A percentile compares a stretch with the other conserved stretches of the same genome.
phyloP scores from a whole-genome alignment of 1,284 basidiomycete species.

The Neonothopanus nambi region DNA sequence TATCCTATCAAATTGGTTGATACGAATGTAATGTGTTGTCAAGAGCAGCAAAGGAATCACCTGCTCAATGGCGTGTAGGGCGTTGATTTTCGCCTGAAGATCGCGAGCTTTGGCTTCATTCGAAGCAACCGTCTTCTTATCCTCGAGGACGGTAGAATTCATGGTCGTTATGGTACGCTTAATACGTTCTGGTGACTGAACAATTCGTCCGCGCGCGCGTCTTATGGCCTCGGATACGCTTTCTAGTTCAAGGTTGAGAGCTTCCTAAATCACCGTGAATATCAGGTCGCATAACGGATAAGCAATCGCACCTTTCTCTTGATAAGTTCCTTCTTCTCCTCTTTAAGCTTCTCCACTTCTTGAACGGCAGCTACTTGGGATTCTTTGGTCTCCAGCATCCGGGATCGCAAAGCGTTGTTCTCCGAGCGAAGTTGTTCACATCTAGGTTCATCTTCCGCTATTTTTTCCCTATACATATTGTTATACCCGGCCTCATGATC shows the following conservation, averaged over 20 bases:
- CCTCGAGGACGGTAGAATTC: slow-evolving; percentile 58
- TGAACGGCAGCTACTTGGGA: slow-evolving; percentile 58
- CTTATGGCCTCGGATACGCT: slow-evolving; percentile 58
- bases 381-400: slow-evolving; percentile 67
- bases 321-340: slow-evolving; percentile 59
- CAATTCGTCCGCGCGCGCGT: slow-evolving; percentile 70
- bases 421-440: slow-evolving; percentile 61
- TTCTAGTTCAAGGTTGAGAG: slow-evolving; percentile 56
- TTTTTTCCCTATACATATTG: slow-evolving; percentile 49
- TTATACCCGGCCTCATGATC: neutral
- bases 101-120: slow-evolving; percentile 76
- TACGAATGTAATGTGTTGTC: slow-evolving; percentile 3
- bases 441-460: slow-evolving; percentile 70
- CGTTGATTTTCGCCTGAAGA: slow-evolving; percentile 70
- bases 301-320: slow-evolving; percentile 48
- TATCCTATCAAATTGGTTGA: slow-evolving; percentile 45
- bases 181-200: slow-evolving; percentile 86
- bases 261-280: slow-evolving; percentile 44
- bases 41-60: slow-evolving; percentile 32
- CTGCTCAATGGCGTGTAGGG: slow-evolving; percentile 74
- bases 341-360: slow-evolving; percentile 67
- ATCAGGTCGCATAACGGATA: neutral
- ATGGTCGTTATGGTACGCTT: slow-evolving; percentile 77
- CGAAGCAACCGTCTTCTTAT: slow-evolving; percentile 58
- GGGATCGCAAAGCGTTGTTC: slow-evolving; percentile 61